Evolutionary conservation across 345 rosid species (phyloP), one percentile per base, ranked within the genome.

Genomic region (Gossypium bickii): DNA sequence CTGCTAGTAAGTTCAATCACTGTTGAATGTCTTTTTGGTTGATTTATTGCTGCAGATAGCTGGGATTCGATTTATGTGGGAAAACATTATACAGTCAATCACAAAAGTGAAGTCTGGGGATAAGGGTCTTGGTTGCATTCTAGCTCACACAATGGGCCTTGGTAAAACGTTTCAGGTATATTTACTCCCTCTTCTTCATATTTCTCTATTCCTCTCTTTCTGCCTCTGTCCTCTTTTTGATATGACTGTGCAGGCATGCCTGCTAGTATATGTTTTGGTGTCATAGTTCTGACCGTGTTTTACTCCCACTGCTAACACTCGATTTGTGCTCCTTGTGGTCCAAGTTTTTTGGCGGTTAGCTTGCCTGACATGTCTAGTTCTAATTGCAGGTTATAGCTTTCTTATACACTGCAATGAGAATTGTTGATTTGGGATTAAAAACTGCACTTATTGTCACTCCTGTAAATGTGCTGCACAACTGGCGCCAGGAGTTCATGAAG

Each of bases 141-240:
- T 96, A 80, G 99, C 99, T 63, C 98, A 96, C 80, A 96, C 95
- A 70, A 96, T 96, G 99, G 99, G 99, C 76, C 95, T 96, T 52
- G 99, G 99, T 64, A 96, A 96, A 92, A 96, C 99, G 71, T 86
- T 96, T 77, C 99, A 96, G 97, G 99, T 96, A 86, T 74, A 29
- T 69, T 69, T 29, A 51, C 24, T 29, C n/a, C 38, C 56, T 47
- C 56, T 56, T 24, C 9, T 55, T 55, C 8, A 9, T 59, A 1
- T 27, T 57, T 61, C 44, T 27, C 9, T 17, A 7, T 17, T 12
- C 59, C 25, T 9, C 17, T 12, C 29, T 12, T 49, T 49, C n/a
- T 6, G 10, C 69, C 67, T 16, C 43, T 34, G 41, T 34, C 20
- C 20, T 41, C n/a, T 48, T 67, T 48, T 67, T 47, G 41, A 22